A percentile compares a stretch with the other conserved stretches of the same genome.
phyloP scores from a whole-genome alignment of 805 yeast species.

The Groenewaldozyma tartarivorans region DNA sequence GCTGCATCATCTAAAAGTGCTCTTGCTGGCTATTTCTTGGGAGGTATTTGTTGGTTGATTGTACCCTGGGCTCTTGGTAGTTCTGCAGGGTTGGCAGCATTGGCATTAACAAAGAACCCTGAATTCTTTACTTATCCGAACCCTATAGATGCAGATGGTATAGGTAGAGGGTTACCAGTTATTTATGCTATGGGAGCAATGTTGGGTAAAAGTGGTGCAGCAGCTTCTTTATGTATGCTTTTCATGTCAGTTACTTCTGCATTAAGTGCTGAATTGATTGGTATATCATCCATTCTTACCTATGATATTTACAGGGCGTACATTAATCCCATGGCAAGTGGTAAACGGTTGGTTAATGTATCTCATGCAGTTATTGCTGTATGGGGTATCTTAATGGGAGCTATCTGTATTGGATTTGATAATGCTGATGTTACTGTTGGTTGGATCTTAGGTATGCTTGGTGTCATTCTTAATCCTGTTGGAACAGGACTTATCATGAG shows the following conservation, averaged over 20 bases:
- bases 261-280: conserved; percentile 81
- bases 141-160: conserved; percentile 53
- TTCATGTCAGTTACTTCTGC: conserved; percentile 93
- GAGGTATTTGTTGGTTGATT: conserved; percentile 86
- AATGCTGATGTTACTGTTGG: conserved; percentile 83
- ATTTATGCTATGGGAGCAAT: conserved; percentile 75
- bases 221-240: conserved; percentile 62
- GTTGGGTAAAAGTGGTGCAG: conserved; percentile 83
- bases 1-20: conserved; percentile 78
- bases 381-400: conserved; percentile 60
- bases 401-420: conserved; percentile 68
- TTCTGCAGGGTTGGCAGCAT: conserved; percentile 75
- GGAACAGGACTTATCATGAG: conserved; percentile 70
- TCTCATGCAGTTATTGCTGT: conserved; percentile 60
- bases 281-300: conserved; percentile 75
- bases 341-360: conserved; percentile 56
- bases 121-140: conserved; percentile 75
- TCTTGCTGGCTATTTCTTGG: conserved; percentile 75
- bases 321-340: conserved; percentile 66
- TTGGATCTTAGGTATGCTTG: conserved; percentile 78
- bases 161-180: conserved; percentile 55
- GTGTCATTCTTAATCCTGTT: conserved; percentile 77
- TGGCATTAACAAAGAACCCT: conserved; percentile 60
- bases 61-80: conserved; percentile 75
- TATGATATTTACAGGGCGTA: conserved; percentile 78